Conservation (phyloP, 2,329 filamentous ascomycete species). For the Leptographium radiaticola region DNA sequence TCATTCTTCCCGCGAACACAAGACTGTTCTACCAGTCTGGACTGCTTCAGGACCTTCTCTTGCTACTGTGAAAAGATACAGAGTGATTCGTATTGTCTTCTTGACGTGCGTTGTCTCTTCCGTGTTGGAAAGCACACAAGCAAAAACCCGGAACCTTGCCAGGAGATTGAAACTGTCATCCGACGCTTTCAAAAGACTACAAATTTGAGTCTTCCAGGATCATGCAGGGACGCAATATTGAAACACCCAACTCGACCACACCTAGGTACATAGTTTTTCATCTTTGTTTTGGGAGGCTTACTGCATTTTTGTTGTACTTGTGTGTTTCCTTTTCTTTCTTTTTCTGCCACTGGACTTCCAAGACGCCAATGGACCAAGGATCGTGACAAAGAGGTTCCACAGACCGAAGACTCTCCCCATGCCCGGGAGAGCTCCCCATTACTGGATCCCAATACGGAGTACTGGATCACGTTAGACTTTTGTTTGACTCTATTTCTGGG, state of each 20-base stretch:
- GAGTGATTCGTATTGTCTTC: conserved; percentile 1
- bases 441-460: too few species aligned
- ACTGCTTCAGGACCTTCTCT: background rate
- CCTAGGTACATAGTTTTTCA: conserved; percentile 43
- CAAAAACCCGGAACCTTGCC: background rate
- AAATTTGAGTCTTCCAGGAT: background rate
- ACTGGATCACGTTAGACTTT: background rate
- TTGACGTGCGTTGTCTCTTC: conserved; percentile 1
- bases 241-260: conserved; percentile 47
- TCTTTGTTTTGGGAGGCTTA: conserved; percentile 28
- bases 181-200: background rate
- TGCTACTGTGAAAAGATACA: background rate
- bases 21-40: background rate
- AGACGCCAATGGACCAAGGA: too few species aligned
- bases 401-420: too few species aligned
- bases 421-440: too few species aligned
- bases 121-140: background rate
- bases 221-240: conserved; percentile 42
- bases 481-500: background rate
- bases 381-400: too few species aligned
- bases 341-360: background rate
- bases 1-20: background rate
- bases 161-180: background rate
- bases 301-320: background rate
- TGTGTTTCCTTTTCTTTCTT: conserved; percentile 3